phyloP scores from a whole-genome alignment of 495 filamentous ascomycete genomes.

The Penicillium flavigenum region DNA sequence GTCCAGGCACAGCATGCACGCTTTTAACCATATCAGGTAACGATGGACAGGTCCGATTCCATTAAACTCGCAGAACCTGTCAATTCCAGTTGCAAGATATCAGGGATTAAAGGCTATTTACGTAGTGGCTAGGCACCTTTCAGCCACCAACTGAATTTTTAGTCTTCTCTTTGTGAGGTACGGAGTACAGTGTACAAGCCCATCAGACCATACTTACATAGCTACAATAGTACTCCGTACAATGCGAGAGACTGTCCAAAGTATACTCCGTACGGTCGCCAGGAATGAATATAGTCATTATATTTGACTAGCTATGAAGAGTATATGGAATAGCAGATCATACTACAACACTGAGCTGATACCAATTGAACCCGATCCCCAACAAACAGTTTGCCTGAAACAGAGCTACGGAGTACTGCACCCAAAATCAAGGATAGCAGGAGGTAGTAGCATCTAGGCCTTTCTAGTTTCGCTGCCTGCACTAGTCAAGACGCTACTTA shows the following conservation, averaged over 20 bases:
- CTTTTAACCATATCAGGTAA: slow-evolving; percentile 13
- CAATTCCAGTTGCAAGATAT: not conserved
- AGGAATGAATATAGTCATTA: not conserved
- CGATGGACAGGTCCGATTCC: slow-evolving; percentile 7
- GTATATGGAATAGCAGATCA: not conserved
- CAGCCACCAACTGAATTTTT: slow-evolving; percentile 1
- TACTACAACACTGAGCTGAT: not conserved
- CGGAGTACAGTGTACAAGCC: no score
- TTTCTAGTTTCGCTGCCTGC: not conserved
- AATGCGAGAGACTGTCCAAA: not conserved
- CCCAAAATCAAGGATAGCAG: not conserved
- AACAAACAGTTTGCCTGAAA: not conserved
- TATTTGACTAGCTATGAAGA: not conserved
- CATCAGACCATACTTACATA: no score
- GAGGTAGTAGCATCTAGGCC: slow-evolving; percentile 5
- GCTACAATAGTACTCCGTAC: not conserved
- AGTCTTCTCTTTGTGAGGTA: not conserved
- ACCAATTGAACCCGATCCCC: not conserved
- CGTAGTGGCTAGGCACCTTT: not conserved
- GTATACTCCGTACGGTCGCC: not conserved
- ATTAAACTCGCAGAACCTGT: not conserved
- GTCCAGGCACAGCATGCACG: slow-evolving; percentile 12
- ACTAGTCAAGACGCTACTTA: not conserved
- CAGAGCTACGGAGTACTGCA: not conserved
- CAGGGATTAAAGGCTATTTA: not conserved